Evolutionary conservation across 176 grass and related monocot species (phyloP), one percentile per base, ranked within the genome.

Genomic region (Phyllostachys edulis): DNA sequence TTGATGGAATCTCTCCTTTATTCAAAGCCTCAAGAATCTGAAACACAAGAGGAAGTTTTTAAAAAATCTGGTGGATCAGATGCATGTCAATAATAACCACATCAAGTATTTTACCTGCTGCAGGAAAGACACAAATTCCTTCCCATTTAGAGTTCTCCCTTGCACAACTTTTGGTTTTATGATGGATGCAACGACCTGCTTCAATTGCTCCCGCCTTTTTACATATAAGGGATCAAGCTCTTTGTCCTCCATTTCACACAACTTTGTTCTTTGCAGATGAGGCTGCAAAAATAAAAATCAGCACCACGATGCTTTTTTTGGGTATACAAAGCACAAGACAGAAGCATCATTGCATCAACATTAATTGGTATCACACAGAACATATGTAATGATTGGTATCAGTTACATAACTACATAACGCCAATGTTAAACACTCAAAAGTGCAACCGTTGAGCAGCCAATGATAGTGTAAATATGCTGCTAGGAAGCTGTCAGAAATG

Each of bases 1-100:
- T 96, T 63, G 93, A 92, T 67, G 96, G 96, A 83, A 99, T 99
- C 89, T 99, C 96, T 66, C 96, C 96, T 93, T 94, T 89, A 77
- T 99, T 99, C 86, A 99, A 89, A 82, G 96, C 96, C 44, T 99
- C 96, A 55, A 99, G 87, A 67, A 99, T 99, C 96, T 99, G 73
- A 80, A 97, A 83, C 71, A 83, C 78, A 52, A 71, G 42, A 77
- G 14, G 29, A 73, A 57, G 75, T 75, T 67, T 9, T 74, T 47
- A 70, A 75, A 27, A 49, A 29, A 75, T 49, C 40, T 38, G 36
- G 24, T 75, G 56, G 75, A 47, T 36, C 21, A 52, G 4, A 79
- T 60, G 24, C 51, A 83, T 15, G 34, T 42, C 67, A 57, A 61
- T 21, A 69, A 52, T 75, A 45, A 44, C 14, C 49, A 75, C 32